Evolutionary conservation across 768 basidiomycete species (phyloP).

Genomic region (Pisolithus albus): DNA sequence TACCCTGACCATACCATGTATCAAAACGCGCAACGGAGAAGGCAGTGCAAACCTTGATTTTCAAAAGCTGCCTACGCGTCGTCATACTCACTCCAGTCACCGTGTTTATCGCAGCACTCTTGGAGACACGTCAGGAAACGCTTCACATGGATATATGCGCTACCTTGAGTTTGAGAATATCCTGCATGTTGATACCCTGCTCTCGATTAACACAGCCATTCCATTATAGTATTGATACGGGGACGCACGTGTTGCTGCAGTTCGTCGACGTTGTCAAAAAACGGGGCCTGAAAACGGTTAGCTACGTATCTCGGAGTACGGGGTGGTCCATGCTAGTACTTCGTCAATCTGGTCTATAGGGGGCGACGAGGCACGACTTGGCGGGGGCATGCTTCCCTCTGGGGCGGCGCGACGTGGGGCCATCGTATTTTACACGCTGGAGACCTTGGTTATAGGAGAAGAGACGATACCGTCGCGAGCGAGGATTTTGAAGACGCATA

Average conservation of each 20-base stretch:
- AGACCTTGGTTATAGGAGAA: too few relatives aligned
- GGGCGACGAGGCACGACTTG: slow-evolving; percentile 21
- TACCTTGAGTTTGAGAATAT: slow-evolving; percentile 90
- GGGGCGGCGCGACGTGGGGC: slow-evolving; percentile 23
- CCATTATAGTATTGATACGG: slow-evolving; percentile 8
- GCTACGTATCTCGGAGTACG: neutral
- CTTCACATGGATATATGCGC: slow-evolving; percentile 7
- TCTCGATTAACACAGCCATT: slow-evolving; percentile 5
- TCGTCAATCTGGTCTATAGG: slow-evolving; percentile 37
- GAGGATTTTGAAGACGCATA: too few relatives aligned
- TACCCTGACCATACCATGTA: slow-evolving; percentile 49
- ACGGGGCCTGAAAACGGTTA: slow-evolving; percentile 38
- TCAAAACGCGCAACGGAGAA: neutral
- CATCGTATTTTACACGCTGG: slow-evolving; percentile 10
- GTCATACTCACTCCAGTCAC: slow-evolving; percentile 89
- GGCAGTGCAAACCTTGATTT: slow-evolving; percentile 68
- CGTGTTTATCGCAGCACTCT: slow-evolving; percentile 80
- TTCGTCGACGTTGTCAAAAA: slow-evolving; percentile 78
- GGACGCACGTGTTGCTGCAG: slow-evolving; percentile 73
- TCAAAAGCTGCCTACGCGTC: slow-evolving; percentile 80
- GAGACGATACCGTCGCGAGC: too few relatives aligned
- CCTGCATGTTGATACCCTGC: slow-evolving; percentile 92
- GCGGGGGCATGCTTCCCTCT: slow-evolving; percentile 22
- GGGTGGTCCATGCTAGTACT: slow-evolving; percentile 13
- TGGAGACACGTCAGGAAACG: neutral